Evolutionary conservation across 2,329 filamentous ascomycete species (phyloP), one percentile per base, ranked within the genome.

Genomic region (Stagonosporopsis tanaceti): DNA sequence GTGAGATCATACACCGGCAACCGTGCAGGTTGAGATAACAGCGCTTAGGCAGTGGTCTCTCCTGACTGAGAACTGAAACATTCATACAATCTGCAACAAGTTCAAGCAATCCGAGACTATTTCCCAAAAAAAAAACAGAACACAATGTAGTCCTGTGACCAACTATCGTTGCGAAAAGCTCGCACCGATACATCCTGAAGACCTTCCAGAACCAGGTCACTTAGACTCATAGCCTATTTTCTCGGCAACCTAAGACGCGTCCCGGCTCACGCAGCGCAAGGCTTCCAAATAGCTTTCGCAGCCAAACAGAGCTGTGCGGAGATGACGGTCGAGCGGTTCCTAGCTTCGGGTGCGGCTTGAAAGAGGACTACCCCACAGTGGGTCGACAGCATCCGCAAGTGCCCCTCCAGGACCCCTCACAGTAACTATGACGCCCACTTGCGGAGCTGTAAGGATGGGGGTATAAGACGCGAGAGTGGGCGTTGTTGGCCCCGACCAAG

Each of bases 371-470:
- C 64, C 64, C 64, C 64, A 66, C 62, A 64, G 40, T 47, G 52
- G 61, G 60, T 57, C 61, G 45, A 46, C 51, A 44, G 47, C 55
- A 62, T 57, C 57, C 57, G 53, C 50, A 51, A 12, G 38, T 51
- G 47, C 50, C 50, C 56, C 56, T 59, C 56, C 46, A 53, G 44
- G 30, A 44, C 64, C 64, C 64, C 64, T 66, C 64, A 64, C 56
- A 50, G 56, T 45, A 55, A 63, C 63, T 52, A 64, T 64, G 64
- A 66, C 64, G 64, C 46, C 38, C 38, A 57, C 38, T 53, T 57
- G 34, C 42, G 35, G 42, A 55, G 48, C 34, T 45, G 28, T 39
- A 41, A 53, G 35, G 20, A 56, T 44, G 17, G 50, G 47, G 25
- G 32, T 54, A 60, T 56, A 56, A 59, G 53, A 32, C 32, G 17